A percentile compares a stretch with the other conserved stretches of the same genome.
Conservation (phyloP, 2,329 filamentous ascomycete species). For the Penicillium expansum region DNA sequence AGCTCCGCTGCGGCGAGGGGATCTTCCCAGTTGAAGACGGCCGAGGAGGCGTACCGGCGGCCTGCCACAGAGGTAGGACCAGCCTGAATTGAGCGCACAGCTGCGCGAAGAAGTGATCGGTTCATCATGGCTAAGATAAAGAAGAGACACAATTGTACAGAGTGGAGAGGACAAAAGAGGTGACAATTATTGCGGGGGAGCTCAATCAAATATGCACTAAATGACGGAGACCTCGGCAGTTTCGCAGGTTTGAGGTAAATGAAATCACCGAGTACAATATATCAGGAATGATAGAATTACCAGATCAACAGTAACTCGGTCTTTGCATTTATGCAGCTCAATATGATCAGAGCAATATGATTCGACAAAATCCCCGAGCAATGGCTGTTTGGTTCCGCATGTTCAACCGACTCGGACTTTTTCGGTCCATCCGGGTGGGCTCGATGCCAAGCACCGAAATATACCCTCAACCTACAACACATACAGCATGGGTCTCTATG, state of each 20-base stretch:
- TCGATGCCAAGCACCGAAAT: slow-evolving; percentile 6
- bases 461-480: background rate
- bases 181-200: slow-evolving; percentile 21
- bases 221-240: slow-evolving; percentile 31
- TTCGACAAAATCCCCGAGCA: slow-evolving; percentile 14
- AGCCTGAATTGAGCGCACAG: slow-evolving; percentile 30
- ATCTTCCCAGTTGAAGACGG: slow-evolving; percentile 84
- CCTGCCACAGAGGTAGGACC: slow-evolving; percentile 20
- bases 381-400: background rate
- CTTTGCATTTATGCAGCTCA: background rate
- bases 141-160: background rate
- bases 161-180: background rate
- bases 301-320: background rate
- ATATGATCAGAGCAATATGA: slow-evolving; percentile 8
- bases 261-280: slow-evolving; percentile 17
- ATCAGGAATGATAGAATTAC: background rate
- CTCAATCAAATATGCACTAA: slow-evolving; percentile 26
- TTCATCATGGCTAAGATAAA: slow-evolving; percentile 28
- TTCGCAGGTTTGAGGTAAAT: slow-evolving; percentile 3
- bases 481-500: too few relatives aligned
- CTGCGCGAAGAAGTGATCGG: slow-evolving; percentile 31
- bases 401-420: slow-evolving; percentile 17
- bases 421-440: slow-evolving; percentile 14
- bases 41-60: slow-evolving; percentile 33
- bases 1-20: slow-evolving; percentile 72